These are phyloP conservation scores for Coniochaeta pulveracea DNA, from an alignment of 2,329 filamentous ascomycete species.

Conservation along the genomic window DNA sequence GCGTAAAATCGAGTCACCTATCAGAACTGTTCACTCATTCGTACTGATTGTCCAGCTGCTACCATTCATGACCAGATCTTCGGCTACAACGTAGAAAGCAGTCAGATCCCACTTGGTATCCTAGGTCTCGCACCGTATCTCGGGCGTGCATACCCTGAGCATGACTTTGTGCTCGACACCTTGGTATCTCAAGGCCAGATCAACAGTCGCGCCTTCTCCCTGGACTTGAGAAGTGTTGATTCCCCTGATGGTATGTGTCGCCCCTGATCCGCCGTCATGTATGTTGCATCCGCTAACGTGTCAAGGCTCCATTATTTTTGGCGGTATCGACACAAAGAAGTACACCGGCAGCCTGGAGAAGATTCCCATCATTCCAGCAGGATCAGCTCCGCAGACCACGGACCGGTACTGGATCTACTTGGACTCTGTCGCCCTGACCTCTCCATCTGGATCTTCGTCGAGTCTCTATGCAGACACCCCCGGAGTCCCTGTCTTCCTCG, in stretches of 20 bases:
- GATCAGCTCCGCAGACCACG: not conserved
- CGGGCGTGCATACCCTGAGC: conserved; percentile 19
- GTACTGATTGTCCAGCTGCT: conserved; percentile 12
- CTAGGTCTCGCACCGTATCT: conserved; percentile 30
- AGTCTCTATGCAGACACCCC: conserved; percentile 1
- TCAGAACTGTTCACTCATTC: not conserved
- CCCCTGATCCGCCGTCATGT: not conserved
- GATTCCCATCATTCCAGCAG: conserved; percentile 22
- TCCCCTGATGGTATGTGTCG: conserved; percentile 18
- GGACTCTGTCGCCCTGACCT: conserved; percentile 4
- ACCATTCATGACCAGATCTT: conserved; percentile 32
- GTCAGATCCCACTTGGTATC: conserved; percentile 34
- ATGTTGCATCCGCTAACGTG: too few species aligned
- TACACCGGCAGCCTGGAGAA: conserved; percentile 30
- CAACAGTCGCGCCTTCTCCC: conserved; percentile 32
- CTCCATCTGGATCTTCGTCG: conserved; percentile 3
- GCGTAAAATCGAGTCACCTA: too few species aligned
- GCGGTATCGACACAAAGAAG: conserved; percentile 37
- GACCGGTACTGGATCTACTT: conserved; percentile 13
- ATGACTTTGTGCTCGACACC: conserved; percentile 38
- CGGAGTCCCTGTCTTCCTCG: conserved; percentile 17
- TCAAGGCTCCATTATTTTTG: conserved; percentile 33
- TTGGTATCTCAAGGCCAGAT: conserved; percentile 32
- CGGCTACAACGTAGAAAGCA: conserved; percentile 30
- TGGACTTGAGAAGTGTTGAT: conserved; percentile 32